These are phyloP conservation scores for Colletotrichum sansevieriae DNA, from an alignment of 2,329 filamentous ascomycete genomes.

Conservation along the genomic window DNA sequence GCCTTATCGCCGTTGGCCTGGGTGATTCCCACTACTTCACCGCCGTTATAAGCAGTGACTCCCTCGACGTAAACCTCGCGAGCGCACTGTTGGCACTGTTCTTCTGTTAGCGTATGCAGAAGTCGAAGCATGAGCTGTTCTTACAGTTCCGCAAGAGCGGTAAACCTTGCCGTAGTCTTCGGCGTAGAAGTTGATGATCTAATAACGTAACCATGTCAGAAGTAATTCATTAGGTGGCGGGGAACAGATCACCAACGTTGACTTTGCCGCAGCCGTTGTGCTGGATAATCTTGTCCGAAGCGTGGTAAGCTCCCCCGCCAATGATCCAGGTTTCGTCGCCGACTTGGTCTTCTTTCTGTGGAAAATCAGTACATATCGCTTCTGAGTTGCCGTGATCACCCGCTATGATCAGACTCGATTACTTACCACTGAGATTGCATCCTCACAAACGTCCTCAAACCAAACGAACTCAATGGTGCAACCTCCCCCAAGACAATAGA, in stretches of 20 bases:
- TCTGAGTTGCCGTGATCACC: no score
- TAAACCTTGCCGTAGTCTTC: constrained; percentile 62
- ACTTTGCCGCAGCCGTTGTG: constrained; percentile 54
- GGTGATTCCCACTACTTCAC: constrained; percentile 38
- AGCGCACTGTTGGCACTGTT: no score
- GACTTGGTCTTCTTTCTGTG: constrained; percentile 43
- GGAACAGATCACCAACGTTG: constrained; percentile 23
- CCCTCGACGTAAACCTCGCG: no score
- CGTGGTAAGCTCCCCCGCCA: constrained; percentile 55
- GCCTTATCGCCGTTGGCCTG: constrained; percentile 33
- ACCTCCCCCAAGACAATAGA: constrained; percentile 46
- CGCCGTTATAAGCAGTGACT: constrained; percentile 27
- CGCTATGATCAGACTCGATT: fast-evolving
- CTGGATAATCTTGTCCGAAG: constrained; percentile 55
- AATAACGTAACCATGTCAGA: fast-evolving
- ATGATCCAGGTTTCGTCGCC: constrained; percentile 49
- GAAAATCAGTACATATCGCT: not conserved
- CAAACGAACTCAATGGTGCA: constrained; percentile 47
- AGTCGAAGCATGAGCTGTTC: no score
- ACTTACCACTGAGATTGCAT: constrained; percentile 45
- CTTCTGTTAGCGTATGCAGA: no score
- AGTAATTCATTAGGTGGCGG: fast-evolving
- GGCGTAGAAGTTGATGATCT: constrained; percentile 56
- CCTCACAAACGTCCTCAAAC: constrained; percentile 47
- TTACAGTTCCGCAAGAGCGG: no score